phyloP scores from a whole-genome alignment of 2,329 filamentous ascomycete genomes.

The Diplodia sapinea region DNA sequence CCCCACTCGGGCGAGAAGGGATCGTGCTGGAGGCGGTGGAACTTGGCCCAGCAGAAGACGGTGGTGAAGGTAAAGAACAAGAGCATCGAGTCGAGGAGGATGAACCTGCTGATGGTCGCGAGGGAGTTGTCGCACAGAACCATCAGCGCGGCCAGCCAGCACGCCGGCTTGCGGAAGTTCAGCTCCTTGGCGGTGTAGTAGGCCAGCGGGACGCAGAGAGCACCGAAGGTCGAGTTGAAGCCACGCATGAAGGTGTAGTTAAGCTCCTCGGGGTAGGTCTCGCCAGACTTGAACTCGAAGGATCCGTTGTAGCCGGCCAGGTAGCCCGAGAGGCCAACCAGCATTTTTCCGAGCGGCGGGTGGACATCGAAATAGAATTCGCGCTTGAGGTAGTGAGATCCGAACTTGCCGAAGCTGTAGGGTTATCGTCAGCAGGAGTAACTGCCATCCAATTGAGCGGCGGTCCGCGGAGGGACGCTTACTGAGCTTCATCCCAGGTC shows the following conservation, averaged over 20 bases:
- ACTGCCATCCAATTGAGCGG: slow-evolving; percentile 6
- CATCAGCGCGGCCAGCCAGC: slow-evolving; percentile 96
- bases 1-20: slow-evolving; percentile 94
- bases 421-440: slow-evolving; percentile 37
- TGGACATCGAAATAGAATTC: slow-evolving; percentile 99
- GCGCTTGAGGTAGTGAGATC: slow-evolving; percentile 97
- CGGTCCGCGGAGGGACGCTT: slow-evolving; percentile 45
- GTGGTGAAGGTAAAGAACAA: slow-evolving; percentile 98
- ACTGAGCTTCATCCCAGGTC: slow-evolving; percentile 79
- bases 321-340: slow-evolving; percentile 94
- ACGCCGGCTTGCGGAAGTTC: slow-evolving; percentile 81
- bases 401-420: slow-evolving; percentile 89
- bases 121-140: slow-evolving; percentile 99
- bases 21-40: slow-evolving; percentile 84
- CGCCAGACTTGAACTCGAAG: slow-evolving; percentile 99
- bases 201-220: slow-evolving; percentile 87
- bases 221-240: slow-evolving; percentile 95
- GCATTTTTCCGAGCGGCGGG: slow-evolving; percentile 96
- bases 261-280: slow-evolving; percentile 89
- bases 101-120: slow-evolving; percentile 97
- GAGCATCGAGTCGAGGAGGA: slow-evolving; percentile 97
- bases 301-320: slow-evolving; percentile 98
- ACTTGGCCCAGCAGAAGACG: slow-evolving; percentile 95
- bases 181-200: slow-evolving; percentile 95
- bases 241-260: slow-evolving; percentile 98